These are phyloP conservation scores for Exophiala sp. DNA, from an alignment of 2,329 filamentous ascomycete species.

Conservation along the genomic window DNA sequence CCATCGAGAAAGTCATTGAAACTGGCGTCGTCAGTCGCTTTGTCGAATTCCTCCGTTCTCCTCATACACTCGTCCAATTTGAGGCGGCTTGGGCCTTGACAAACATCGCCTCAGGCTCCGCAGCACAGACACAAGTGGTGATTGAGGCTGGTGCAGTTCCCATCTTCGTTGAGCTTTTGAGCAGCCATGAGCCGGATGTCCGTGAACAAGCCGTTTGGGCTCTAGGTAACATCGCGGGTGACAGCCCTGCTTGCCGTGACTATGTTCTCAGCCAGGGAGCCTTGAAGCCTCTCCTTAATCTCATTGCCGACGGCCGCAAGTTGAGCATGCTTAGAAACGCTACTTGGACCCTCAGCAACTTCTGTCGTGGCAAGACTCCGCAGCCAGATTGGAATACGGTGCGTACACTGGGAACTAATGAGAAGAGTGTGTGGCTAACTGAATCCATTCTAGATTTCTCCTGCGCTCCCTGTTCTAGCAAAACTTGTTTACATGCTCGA, in stretches of 20 bases:
- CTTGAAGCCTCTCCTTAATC: slow-evolving; percentile 77
- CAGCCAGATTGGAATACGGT: slow-evolving; percentile 97
- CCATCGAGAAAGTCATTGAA: slow-evolving; percentile 98
- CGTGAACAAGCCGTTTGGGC: slow-evolving; percentile 98
- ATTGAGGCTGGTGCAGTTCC: slow-evolving; percentile 97
- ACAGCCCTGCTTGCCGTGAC: slow-evolving; percentile 94
- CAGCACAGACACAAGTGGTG: slow-evolving; percentile 95
- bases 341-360: slow-evolving; percentile 99
- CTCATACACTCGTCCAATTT: slow-evolving; percentile 96
- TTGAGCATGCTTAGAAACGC: slow-evolving; percentile 98
- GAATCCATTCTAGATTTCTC: slow-evolving; percentile 63
- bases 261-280: slow-evolving; percentile 90
- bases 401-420: slow-evolving; percentile 39
- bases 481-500: slow-evolving; percentile 98
- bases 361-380: slow-evolving; percentile 98
- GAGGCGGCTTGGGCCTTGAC: slow-evolving; percentile 98
- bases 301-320: slow-evolving; percentile 96
- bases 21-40: slow-evolving; percentile 96
- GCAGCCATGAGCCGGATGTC: slow-evolving; percentile 94
- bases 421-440: slow-evolving; percentile 19
- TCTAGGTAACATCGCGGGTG: slow-evolving; percentile 95
- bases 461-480: slow-evolving; percentile 86
- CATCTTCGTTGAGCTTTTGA: slow-evolving; percentile 94
- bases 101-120: slow-evolving; percentile 97
- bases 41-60: slow-evolving; percentile 95